Evolutionary conservation across 257 asterid genomes (phyloP).

Genomic region (Lycium barbarum): DNA sequence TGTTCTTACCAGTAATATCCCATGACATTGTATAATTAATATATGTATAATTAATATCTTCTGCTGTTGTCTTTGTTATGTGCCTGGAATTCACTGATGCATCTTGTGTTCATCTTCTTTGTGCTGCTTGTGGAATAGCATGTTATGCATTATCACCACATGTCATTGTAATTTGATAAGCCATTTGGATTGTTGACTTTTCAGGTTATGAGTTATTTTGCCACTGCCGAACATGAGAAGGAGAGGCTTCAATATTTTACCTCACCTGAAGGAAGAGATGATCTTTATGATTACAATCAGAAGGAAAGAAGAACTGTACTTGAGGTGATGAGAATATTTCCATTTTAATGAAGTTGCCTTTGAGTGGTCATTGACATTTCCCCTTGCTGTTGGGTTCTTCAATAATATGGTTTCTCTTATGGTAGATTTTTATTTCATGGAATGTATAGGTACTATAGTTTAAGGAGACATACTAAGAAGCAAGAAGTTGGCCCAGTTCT

Average conservation of each 20-base stretch:
- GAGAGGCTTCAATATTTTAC: constrained; percentile 90
- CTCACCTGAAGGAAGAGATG: constrained; percentile 98
- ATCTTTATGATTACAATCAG: constrained; percentile 91
- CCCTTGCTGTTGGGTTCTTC: neutral
- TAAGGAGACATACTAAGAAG: constrained; percentile 27
- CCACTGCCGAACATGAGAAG: constrained; percentile 89
- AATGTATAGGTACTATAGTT: constrained; percentile 31
- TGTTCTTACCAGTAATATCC: too few relatives aligned
- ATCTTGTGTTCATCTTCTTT: constrained; percentile 21
- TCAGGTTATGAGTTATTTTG: constrained; percentile 92
- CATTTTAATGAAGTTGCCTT: constrained; percentile 2
- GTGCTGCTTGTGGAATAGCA: constrained; percentile 17
- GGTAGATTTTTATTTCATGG: constrained; percentile 26
- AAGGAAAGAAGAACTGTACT: constrained; percentile 91
- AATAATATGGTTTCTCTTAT: constrained; percentile 23
- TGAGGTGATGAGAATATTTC: constrained; percentile 61
- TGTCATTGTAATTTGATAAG: constrained; percentile 13
- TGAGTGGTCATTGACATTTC: neutral
- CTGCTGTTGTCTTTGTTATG: neutral
- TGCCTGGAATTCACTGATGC: neutral
- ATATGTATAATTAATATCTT: constrained; percentile 13
- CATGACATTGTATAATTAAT: constrained; percentile 21
- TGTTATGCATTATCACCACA: neutral
- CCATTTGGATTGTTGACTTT: constrained; percentile 20
- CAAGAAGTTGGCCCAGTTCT: constrained; percentile 33